Percentiles rank a stretch among this genome's conserved stretches.
These are phyloP conservation scores for Paxillus involutus DNA, from an alignment of 768 basidiomycete species.

Conservation along the genomic window DNA sequence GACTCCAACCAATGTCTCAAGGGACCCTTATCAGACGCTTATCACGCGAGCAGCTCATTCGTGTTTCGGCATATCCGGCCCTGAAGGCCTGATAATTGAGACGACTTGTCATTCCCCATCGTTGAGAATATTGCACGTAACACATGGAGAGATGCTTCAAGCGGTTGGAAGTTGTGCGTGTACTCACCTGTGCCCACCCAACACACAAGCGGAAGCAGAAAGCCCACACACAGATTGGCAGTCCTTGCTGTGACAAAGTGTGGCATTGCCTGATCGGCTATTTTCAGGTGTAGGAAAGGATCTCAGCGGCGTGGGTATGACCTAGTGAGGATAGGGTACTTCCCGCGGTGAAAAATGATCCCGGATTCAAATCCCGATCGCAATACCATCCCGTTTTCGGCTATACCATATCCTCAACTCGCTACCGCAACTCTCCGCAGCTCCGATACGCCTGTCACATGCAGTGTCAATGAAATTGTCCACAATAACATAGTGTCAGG, in stretches of 20 bases:
- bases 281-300: neutral
- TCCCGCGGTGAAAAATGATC: too few relatives aligned
- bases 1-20: constrained; percentile 9
- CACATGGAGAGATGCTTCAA: neutral
- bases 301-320: neutral
- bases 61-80: neutral
- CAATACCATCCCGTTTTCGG: too few relatives aligned
- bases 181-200: neutral
- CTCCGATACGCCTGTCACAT: too few relatives aligned
- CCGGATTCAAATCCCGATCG: too few relatives aligned
- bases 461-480: too few relatives aligned
- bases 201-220: neutral
- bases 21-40: constrained; percentile 20
- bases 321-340: too few relatives aligned
- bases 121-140: constrained; percentile 1
- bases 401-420: too few relatives aligned
- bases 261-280: too few relatives aligned
- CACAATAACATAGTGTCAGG: too few relatives aligned
- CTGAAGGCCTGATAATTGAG: neutral
- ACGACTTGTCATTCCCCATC: neutral
- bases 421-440: too few relatives aligned
- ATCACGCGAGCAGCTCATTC: neutral
- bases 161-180: neutral
- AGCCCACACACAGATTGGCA: too few relatives aligned
- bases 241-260: too few relatives aligned